These are phyloP conservation scores for Gelatoporia subvermispora DNA, from an alignment of 768 basidiomycete genomes.

Conservation along the genomic window DNA sequence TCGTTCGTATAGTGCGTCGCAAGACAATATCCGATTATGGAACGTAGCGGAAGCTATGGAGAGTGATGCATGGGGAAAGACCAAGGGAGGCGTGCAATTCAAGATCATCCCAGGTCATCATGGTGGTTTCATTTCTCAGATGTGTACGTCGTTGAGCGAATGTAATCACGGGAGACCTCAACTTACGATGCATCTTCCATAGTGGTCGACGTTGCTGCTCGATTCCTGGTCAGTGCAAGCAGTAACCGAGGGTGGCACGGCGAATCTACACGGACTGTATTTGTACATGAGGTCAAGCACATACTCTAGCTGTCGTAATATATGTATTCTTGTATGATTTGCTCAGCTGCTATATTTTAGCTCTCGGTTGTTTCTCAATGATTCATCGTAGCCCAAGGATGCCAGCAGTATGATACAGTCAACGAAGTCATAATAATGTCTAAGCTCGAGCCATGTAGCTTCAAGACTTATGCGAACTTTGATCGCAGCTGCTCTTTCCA, in stretches of 20 bases:
- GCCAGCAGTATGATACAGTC: too few relatives aligned
- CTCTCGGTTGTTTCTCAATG: too few relatives aligned
- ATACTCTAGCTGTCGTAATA: constrained; percentile 12
- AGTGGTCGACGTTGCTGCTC: constrained; percentile 84
- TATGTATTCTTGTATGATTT: neutral
- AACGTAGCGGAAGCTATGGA: constrained; percentile 78
- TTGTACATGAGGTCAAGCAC: constrained; percentile 82
- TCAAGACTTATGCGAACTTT: too few relatives aligned
- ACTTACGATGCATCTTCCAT: constrained; percentile 1
- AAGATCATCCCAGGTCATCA: constrained; percentile 96
- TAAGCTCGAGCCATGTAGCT: too few relatives aligned
- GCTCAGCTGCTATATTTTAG: too few relatives aligned
- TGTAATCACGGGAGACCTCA: constrained; percentile 12
- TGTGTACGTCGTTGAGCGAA: constrained; percentile 62
- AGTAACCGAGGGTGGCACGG: constrained; percentile 95
- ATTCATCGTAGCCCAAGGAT: too few relatives aligned
- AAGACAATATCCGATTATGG: constrained; percentile 93
- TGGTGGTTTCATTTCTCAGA: constrained; percentile 88
- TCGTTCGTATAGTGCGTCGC: constrained; percentile 69
- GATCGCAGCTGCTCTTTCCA: constrained; percentile 25
- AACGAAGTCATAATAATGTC: too few relatives aligned
- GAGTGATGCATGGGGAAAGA: constrained; percentile 54
- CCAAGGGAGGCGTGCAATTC: constrained; percentile 74
- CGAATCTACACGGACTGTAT: constrained; percentile 83
- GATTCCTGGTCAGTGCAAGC: constrained; percentile 87